Evolutionary conservation across 768 basidiomycete genomes (phyloP).

Genomic region (Amanita exitialis): DNA sequence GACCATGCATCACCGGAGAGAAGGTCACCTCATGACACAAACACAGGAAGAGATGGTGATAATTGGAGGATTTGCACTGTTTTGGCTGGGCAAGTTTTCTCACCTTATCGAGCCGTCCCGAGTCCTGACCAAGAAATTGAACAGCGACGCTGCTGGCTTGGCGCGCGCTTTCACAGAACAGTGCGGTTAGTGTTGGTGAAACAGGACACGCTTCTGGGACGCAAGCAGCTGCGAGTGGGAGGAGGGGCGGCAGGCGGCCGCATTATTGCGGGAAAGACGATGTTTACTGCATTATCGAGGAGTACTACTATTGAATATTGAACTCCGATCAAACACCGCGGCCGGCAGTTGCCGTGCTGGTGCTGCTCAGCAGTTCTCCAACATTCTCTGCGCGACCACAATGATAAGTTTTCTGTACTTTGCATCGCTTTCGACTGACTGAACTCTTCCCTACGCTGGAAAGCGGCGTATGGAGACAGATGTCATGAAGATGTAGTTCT

Average conservation of each 20-base stretch:
- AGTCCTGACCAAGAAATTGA: not conserved
- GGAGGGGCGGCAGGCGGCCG: slow-evolving; percentile 15
- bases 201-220: slow-evolving; percentile 12
- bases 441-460: slow-evolving; percentile 30
- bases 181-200: slow-evolving; percentile 14
- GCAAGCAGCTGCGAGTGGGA: slow-evolving; percentile 2
- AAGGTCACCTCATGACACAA: slow-evolving; percentile 53
- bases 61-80: slow-evolving; percentile 61
- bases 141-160: slow-evolving; percentile 33
- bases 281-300: slow-evolving; percentile 62
- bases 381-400: slow-evolving; percentile 10
- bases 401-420: slow-evolving; percentile 48
- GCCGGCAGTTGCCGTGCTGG: slow-evolving; percentile 9
- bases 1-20: slow-evolving; percentile 53
- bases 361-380: slow-evolving; percentile 4
- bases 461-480: slow-evolving; percentile 97
- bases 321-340: not conserved
- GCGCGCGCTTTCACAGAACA: slow-evolving; percentile 25
- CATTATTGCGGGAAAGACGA: slow-evolving; percentile 51
- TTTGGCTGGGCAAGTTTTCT: slow-evolving; percentile 59
- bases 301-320: slow-evolving; percentile 43
- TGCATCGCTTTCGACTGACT: slow-evolving; percentile 9
- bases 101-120: not conserved
- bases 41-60: slow-evolving; percentile 67
- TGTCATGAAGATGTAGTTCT: slow-evolving; percentile 92